These are phyloP conservation scores for Beauveria sp. DNA, from an alignment of 2,329 filamentous ascomycete genomes.

Conservation along the genomic window DNA sequence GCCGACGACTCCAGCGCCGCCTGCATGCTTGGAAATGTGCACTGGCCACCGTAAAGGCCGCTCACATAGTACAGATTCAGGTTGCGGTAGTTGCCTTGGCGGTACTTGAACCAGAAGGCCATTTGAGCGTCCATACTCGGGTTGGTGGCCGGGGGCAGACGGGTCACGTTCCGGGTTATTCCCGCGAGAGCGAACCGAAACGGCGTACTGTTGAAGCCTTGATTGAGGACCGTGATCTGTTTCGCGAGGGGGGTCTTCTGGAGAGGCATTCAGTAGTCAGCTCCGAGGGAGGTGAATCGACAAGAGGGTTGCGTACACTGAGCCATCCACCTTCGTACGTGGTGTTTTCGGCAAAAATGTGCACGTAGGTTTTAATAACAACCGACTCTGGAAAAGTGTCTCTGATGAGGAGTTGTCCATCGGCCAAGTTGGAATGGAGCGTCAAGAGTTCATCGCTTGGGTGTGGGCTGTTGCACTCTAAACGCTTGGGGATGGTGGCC, in stretches of 20 bases:
- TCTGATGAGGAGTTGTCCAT: neutral
- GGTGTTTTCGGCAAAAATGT: neutral
- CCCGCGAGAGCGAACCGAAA: neutral
- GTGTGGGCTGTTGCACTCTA: neutral
- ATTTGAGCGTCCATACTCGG: neutral
- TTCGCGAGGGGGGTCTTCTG: neutral
- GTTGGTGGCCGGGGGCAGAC: neutral
- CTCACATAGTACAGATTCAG: constrained; percentile 41
- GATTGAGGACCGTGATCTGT: neutral
- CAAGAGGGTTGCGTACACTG: neutral
- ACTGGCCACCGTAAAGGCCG: constrained; percentile 30
- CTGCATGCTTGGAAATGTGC: constrained; percentile 35
- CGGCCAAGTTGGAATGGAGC: neutral
- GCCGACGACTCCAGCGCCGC: constrained; percentile 5
- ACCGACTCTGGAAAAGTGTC: neutral
- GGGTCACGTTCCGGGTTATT: too few relatives aligned
- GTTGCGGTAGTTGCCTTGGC: constrained; percentile 32
- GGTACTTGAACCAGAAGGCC: constrained; percentile 20
- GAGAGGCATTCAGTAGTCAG: neutral
- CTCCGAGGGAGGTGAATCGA: neutral
- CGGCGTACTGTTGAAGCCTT: neutral
- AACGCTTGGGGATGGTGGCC: neutral
- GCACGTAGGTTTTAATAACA: neutral
- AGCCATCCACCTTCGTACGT: neutral
- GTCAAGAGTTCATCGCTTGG: neutral